Conservation (phyloP, 805 yeast genomes). For the Candida krabiensis region DNA sequence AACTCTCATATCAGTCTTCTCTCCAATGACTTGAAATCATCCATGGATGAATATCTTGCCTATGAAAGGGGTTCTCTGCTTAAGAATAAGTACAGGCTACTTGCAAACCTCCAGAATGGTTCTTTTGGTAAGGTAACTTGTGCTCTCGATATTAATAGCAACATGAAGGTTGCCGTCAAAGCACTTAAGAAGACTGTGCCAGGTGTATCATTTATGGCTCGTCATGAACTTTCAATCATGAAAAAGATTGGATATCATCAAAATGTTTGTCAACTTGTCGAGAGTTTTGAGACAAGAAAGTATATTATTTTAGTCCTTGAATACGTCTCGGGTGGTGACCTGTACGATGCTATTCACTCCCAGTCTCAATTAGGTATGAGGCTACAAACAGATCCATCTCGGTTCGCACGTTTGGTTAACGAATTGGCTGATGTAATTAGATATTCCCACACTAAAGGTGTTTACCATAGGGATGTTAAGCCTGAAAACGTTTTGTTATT, state of each 20-base stretch:
- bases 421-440: constrained; percentile 54
- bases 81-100: constrained; percentile 41
- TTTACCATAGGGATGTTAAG: constrained; percentile 71
- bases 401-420: constrained; percentile 35
- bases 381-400: constrained; percentile 26
- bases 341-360: constrained; percentile 54
- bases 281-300: constrained; percentile 53
- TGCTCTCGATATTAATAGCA: constrained; percentile 40
- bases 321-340: constrained; percentile 64
- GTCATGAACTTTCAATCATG: constrained; percentile 52
- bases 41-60: constrained; percentile 39
- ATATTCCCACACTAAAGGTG: constrained; percentile 55
- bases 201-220: constrained; percentile 46
- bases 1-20: constrained; percentile 16
- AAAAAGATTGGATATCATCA: constrained; percentile 44
- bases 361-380: constrained; percentile 27
- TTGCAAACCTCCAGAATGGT: constrained; percentile 52
- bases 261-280: constrained; percentile 58
- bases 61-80: constrained; percentile 42
- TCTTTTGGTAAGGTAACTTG: constrained; percentile 62
- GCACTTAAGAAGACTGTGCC: constrained; percentile 46
- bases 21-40: constrained; percentile 25
- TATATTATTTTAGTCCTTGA: constrained; percentile 61
- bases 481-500: constrained; percentile 68
- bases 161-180: constrained; percentile 51